Percentiles rank a stretch among this genome's conserved stretches.
phyloP scores from a whole-genome alignment of 1,284 basidiomycete genomes.

The Thelephora terrestris region DNA sequence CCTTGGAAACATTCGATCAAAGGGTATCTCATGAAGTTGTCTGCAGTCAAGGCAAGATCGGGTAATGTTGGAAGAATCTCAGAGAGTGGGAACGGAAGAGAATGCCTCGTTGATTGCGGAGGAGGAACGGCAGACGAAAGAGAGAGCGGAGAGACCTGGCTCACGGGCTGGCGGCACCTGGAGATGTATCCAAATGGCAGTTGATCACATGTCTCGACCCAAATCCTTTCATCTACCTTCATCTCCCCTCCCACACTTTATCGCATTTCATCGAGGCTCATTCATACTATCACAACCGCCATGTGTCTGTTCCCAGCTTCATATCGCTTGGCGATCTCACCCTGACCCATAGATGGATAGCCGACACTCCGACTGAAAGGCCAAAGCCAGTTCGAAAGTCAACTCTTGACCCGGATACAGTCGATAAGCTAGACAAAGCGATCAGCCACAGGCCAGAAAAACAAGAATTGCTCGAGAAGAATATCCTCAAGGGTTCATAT shows the following conservation, averaged over 20 bases:
- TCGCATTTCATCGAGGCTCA: neutral
- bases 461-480: constrained; percentile 58
- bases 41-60: constrained; percentile 28
- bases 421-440: constrained; percentile 46
- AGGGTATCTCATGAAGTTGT: constrained; percentile 29
- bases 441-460: constrained; percentile 49
- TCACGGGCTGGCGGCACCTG: constrained; percentile 7
- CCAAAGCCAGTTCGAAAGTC: constrained; percentile 21
- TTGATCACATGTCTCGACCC: constrained; percentile 1
- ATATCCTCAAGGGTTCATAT: constrained; percentile 61
- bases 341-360: constrained; percentile 6
- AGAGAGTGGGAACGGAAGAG: constrained; percentile 13
- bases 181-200: constrained; percentile 9
- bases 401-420: constrained; percentile 31
- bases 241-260: neutral
- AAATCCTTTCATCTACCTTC: constrained; percentile 1
- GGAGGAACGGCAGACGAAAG: constrained; percentile 19
- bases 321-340: neutral
- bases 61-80: constrained; percentile 20
- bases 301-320: constrained; percentile 9
- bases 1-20: constrained; percentile 28
- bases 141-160: constrained; percentile 23
- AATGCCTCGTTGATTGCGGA: constrained; percentile 14
- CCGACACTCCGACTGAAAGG: constrained; percentile 7
- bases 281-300: constrained; percentile 1